Evolutionary conservation across 1,284 basidiomycete species (phyloP).

Genomic region (Microbotryum silenes-acaulis): DNA sequence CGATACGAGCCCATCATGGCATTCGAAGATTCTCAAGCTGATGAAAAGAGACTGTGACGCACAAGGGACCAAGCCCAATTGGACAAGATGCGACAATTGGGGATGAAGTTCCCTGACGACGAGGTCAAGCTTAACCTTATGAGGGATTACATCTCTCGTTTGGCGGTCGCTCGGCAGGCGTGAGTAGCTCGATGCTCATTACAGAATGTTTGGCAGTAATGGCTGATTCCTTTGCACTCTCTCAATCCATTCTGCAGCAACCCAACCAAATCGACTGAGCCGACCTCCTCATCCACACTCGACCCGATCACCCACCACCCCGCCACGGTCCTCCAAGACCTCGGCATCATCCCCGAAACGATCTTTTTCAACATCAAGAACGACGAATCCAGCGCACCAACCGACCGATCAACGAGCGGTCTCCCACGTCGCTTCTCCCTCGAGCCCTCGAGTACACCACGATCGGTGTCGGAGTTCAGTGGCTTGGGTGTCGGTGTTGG

Average conservation of each 20-base stretch:
- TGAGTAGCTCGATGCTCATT: slow-evolving; percentile 44
- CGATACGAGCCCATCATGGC: background rate
- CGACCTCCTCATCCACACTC: background rate
- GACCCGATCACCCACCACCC: slow-evolving; percentile 56
- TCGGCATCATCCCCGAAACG: slow-evolving; percentile 87
- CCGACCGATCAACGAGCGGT: slow-evolving; percentile 10
- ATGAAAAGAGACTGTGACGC: background rate
- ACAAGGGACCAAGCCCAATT: slow-evolving; percentile 30
- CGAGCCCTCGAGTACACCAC: background rate
- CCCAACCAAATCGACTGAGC: background rate
- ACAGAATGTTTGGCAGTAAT: too few relatives aligned
- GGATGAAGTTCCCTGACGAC: slow-evolving; percentile 62
- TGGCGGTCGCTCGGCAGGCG: slow-evolving; percentile 38
- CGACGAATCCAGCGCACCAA: too few relatives aligned
- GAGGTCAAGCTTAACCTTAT: slow-evolving; percentile 75
- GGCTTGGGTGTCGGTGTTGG: too few relatives aligned
- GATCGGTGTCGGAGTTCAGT: too few relatives aligned
- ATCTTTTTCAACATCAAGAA: slow-evolving; percentile 66
- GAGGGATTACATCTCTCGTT: slow-evolving; percentile 65
- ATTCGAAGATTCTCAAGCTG: background rate
- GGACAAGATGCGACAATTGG: slow-evolving; percentile 57
- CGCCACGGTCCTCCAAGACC: slow-evolving; percentile 62
- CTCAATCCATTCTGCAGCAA: slow-evolving; percentile 33
- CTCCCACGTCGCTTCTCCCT: slow-evolving; percentile 4
- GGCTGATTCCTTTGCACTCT: too few relatives aligned